Conservation (phyloP, 768 basidiomycete species). For the Collybia sordida region DNA sequence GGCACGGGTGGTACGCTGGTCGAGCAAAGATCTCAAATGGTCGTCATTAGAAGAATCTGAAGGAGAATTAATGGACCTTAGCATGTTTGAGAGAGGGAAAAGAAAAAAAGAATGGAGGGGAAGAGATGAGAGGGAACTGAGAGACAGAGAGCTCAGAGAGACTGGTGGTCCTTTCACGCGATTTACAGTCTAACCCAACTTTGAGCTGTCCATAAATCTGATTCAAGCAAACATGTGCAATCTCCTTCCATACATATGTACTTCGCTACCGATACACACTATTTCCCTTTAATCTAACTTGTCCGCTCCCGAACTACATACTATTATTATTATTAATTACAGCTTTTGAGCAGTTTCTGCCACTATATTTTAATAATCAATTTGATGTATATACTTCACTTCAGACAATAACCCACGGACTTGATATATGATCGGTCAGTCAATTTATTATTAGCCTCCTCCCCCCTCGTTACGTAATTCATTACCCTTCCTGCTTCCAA, state of each 20-base stretch:
- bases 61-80: constrained; percentile 36
- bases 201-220: background rate
- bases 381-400: constrained; percentile 1
- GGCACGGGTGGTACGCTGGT: constrained; percentile 53
- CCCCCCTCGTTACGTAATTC: background rate
- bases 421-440: no score
- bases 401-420: no score
- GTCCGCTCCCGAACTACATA: no score
- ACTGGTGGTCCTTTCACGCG: constrained; percentile 1
- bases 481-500: background rate
- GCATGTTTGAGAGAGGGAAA: constrained; percentile 30
- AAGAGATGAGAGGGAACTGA: no score
- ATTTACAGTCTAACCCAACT: no score
- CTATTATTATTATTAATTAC: no score
- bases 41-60: constrained; percentile 39
- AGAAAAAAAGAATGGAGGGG: constrained; percentile 12
- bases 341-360: constrained; percentile 6
- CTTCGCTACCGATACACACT: background rate
- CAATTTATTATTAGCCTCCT: no score
- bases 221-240: background rate
- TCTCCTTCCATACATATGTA: background rate
- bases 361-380: no score
- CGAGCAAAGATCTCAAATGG: constrained; percentile 50
- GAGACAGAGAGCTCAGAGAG: no score
- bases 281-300: background rate